Conservation (phyloP, 495 filamentous ascomycete genomes). For the Geopyxis carbonaria region DNA sequence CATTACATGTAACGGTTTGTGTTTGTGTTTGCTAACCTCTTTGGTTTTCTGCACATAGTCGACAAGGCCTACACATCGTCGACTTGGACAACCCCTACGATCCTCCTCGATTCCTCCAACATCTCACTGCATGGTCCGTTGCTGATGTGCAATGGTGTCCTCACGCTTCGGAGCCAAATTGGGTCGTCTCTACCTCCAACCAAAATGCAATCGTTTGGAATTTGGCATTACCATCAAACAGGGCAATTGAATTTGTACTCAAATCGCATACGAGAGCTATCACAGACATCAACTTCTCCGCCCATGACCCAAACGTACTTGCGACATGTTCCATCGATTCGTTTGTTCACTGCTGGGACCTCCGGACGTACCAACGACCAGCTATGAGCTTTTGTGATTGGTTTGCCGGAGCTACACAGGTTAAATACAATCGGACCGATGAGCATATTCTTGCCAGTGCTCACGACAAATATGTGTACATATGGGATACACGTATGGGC, state of each 20-base stretch:
- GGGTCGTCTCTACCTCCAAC: conserved; percentile 87
- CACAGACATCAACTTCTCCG: conserved; percentile 92
- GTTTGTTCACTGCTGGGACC: conserved; percentile 86
- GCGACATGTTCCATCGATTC: conserved; percentile 88
- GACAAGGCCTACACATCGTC: conserved; percentile 75
- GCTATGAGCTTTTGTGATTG: conserved; percentile 78
- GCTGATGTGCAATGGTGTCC: conserved; percentile 98
- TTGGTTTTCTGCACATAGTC: conserved; percentile 33
- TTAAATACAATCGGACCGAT: conserved; percentile 86
- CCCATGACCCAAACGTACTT: conserved; percentile 73
- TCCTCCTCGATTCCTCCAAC: conserved; percentile 67
- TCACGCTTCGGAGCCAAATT: conserved; percentile 72
- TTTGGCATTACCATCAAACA: conserved; percentile 57
- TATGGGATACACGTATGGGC: conserved; percentile 80
- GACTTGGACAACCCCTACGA: conserved; percentile 85
- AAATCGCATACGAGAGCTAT: conserved; percentile 82
- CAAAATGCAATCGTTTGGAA: conserved; percentile 95
- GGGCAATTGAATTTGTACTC: conserved; percentile 69
- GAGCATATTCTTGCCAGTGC: conserved; percentile 73
- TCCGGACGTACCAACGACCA: conserved; percentile 56
- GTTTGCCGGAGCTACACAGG: conserved; percentile 87
- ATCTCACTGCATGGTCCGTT: conserved; percentile 84
- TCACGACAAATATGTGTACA: conserved; percentile 67
- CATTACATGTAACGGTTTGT: not conserved
- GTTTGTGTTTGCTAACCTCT: not conserved